Conservation (phyloP, 2,329 filamentous ascomycete species). For the Hymenoscyphus fructigenus region DNA sequence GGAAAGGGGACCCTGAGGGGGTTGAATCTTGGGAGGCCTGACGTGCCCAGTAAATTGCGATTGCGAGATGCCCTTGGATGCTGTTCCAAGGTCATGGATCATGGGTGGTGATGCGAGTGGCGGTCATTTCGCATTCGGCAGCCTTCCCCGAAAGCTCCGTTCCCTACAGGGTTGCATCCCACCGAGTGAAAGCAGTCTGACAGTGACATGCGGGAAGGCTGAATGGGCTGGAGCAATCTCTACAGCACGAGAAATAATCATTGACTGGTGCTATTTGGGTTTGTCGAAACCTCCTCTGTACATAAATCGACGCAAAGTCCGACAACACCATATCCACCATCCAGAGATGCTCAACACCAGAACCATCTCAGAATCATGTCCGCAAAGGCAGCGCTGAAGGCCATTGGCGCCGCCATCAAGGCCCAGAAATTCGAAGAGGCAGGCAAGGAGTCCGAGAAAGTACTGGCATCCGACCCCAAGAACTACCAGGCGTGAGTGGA, state of each 20-base stretch:
- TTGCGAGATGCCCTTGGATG: not conserved
- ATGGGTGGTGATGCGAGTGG: not conserved
- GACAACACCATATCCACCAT: not conserved
- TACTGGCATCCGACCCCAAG: conserved; percentile 70
- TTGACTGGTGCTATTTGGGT: not conserved
- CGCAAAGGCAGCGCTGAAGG: conserved; percentile 74
- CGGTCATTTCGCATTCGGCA: conserved; percentile 1
- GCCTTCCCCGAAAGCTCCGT: not conserved
- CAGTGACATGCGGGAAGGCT: not conserved
- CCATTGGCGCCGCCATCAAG: conserved; percentile 75
- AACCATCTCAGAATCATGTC: conserved; percentile 30
- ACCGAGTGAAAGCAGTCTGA: not conserved
- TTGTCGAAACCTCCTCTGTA: not conserved
- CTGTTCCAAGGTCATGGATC: not conserved
- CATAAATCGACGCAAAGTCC: not conserved
- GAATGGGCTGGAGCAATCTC: not conserved
- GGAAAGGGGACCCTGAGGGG: too few relatives aligned
- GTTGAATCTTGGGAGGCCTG: not conserved
- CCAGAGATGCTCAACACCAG: conserved; percentile 21
- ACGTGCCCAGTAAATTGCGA: not conserved
- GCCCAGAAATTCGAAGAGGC: conserved; percentile 77
- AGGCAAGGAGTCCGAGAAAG: conserved; percentile 63
- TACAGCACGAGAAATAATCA: not conserved
- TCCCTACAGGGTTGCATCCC: not conserved
- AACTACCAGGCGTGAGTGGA: conserved; percentile 75